Percentiles rank a stretch among this genome's conserved stretches.
These are phyloP conservation scores for Handroanthus guayacan DNA, from an alignment of 257 asterid species.

Conservation along the genomic window DNA sequence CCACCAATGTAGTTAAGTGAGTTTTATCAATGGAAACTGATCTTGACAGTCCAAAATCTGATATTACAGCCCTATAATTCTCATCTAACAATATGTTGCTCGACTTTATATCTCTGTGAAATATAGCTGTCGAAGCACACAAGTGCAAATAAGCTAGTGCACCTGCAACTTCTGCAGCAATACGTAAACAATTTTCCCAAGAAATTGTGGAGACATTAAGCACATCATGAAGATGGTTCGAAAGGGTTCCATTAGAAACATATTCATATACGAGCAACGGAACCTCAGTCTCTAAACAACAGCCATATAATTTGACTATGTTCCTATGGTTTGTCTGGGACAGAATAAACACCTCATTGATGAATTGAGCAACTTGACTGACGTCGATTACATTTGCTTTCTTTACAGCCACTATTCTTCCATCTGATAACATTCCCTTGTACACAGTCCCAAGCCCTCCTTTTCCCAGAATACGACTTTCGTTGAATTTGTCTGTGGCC, in stretches of 20 bases:
- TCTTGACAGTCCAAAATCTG: slow-evolving; percentile 47
- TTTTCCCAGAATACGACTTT: slow-evolving; percentile 42
- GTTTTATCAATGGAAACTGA: slow-evolving; percentile 42
- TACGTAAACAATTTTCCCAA: slow-evolving; percentile 50
- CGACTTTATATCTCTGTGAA: slow-evolving; percentile 54
- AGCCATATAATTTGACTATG: slow-evolving; percentile 38
- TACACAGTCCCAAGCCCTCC: slow-evolving; percentile 45
- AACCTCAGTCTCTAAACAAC: slow-evolving; percentile 39
- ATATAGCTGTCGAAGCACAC: slow-evolving; percentile 44
- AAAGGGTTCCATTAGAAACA: slow-evolving; percentile 41
- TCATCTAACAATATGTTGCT: slow-evolving; percentile 48
- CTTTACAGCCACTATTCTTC: slow-evolving; percentile 49
- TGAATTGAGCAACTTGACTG: slow-evolving; percentile 44
- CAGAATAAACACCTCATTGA: slow-evolving; percentile 47
- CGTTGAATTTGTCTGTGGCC: slow-evolving; percentile 43
- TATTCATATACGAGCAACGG: slow-evolving; percentile 41
- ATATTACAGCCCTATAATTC: slow-evolving; percentile 45
- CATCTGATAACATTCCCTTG: slow-evolving; percentile 48
- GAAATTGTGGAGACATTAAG: slow-evolving; percentile 13
- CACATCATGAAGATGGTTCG: slow-evolving; percentile 37
- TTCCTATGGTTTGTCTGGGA: slow-evolving; percentile 50
- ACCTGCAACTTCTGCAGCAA: slow-evolving; percentile 50
- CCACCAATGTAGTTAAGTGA: slow-evolving; percentile 41
- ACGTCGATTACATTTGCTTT: slow-evolving; percentile 45
- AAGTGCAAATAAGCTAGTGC: slow-evolving; percentile 52